Evolutionary conservation across 768 basidiomycete genomes (phyloP).

Genomic region (Agaricus subrufescens): DNA sequence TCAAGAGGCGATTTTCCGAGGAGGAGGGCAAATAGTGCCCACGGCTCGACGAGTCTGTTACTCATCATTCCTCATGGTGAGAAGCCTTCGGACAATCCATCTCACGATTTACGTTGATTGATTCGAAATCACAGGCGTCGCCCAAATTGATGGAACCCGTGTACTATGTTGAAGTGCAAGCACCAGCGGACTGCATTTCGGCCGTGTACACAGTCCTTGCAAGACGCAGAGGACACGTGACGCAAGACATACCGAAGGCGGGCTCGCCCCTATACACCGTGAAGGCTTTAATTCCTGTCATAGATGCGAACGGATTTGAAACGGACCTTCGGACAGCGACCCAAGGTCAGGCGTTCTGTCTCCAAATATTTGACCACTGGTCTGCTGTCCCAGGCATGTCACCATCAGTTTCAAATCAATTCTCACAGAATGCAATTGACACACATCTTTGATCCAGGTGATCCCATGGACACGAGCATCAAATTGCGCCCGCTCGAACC

Average conservation of each 20-base stretch:
- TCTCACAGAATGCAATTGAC: conserved; percentile 16
- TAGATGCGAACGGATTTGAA: conserved; percentile 98
- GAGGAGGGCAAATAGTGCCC: conserved; percentile 97
- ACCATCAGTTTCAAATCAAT: conserved; percentile 17
- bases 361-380: conserved; percentile 99
- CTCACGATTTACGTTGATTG: not conserved
- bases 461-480: conserved; percentile 96
- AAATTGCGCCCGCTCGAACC: conserved; percentile 95
- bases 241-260: conserved; percentile 96
- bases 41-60: conserved; percentile 99
- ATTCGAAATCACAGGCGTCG: conserved; percentile 58
- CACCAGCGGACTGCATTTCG: conserved; percentile 97
- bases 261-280: conserved; percentile 98
- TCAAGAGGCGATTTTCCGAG: conserved; percentile 95
- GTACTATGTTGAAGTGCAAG: conserved; percentile 99
- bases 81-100: conserved; percentile 18
- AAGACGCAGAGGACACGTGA: conserved; percentile 98
- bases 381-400: conserved; percentile 89
- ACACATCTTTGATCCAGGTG: conserved; percentile 46
- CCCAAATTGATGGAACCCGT: conserved; percentile 96
- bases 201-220: conserved; percentile 98
- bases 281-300: conserved; percentile 96
- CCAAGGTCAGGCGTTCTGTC: conserved; percentile 98
- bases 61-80: conserved; percentile 96
- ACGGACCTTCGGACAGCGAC: conserved; percentile 97